Base-by-base conservation (phyloP, 306 rosid genomes). In the Sindora glabra region DNA sequence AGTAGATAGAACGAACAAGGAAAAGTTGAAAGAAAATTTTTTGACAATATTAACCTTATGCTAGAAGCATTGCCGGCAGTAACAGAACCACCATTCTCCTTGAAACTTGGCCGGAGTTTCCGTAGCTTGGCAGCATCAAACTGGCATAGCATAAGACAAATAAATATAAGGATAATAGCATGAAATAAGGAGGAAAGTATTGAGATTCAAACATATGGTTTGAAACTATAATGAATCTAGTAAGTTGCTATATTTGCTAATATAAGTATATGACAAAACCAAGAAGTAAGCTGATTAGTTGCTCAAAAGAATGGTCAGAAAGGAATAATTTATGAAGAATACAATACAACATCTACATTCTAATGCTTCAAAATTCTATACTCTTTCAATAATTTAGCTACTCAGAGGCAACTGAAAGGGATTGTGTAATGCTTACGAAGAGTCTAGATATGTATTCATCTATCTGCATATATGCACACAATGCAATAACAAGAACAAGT, bases 1-100 rank as follows among this genome's bases (percentile, higher is more conserved):
- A 33, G 38, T 10, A 18, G 49, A 32, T 21, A 64, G 10, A 30
- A 17, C 10, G 12, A 29, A 5, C 24, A 49, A 29, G 5, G 12
- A 48, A 49, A 67, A 15, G 47, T 14, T 18, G 17, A 38, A 58
- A 14, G 9, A 0, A 29, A 52, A 14, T 36, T 47, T 26, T 27
- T 11, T 65, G 4, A 45, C 45, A 29, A 68, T 63, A 58, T 33
- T 42, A 75, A 94, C 99, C 99, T 89, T 80, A 94, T 89, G 57
- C 99, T 94, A 26, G 99, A 94, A 68, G 99, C 99, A 77, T 94
- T 94, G 70, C 99, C 99, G 14, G 99, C 95, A 18, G 99, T 94
- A 26, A 94, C 99, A 56, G 97, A 69, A 44, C 99, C 99, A 25
- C 99, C 95, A 62, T 3, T 81, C 42, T 82, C 95, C 87, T 84